Percentiles rank a stretch among this genome's conserved stretches.
Conservation (phyloP, 306 rosid genomes). For the Pachyrhizus erosus region DNA sequence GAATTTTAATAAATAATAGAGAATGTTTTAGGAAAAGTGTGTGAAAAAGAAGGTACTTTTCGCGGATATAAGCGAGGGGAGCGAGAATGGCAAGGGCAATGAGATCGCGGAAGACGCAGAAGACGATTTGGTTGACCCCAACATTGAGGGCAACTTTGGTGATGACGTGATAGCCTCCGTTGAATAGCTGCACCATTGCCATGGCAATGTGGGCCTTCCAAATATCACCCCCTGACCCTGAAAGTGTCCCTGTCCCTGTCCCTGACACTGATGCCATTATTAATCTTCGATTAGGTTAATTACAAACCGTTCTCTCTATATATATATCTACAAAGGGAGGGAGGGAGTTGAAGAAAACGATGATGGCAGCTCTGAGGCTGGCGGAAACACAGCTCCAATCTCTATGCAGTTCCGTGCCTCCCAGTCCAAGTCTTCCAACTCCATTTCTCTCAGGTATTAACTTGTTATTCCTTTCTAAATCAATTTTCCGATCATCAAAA, state of each 20-base stretch:
- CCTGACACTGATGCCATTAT: conserved; percentile 44
- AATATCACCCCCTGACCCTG: conserved; percentile 54
- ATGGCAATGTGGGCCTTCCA: conserved; percentile 74
- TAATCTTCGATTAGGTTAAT: neutral
- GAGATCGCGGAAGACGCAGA: conserved; percentile 86
- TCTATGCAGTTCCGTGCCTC: neutral
- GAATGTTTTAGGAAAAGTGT: neutral
- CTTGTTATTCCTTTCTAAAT: neutral
- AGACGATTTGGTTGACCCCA: conserved; percentile 86
- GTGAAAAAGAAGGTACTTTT: conserved; percentile 66
- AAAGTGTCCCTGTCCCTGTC: no score
- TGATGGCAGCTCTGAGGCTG: neutral
- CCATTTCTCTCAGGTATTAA: neutral
- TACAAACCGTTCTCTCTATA: neutral
- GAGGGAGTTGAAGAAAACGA: neutral
- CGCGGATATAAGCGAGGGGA: conserved; percentile 79
- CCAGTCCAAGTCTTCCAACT: neutral
- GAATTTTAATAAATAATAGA: neutral
- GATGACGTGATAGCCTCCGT: conserved; percentile 89
- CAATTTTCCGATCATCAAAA: no score
- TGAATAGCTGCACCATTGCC: conserved; percentile 78
- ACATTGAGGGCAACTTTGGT: conserved; percentile 91
- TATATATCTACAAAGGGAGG: neutral
- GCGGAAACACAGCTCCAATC: neutral
- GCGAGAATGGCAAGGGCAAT: conserved; percentile 83